Conservation (phyloP, 2,329 filamentous ascomycete species). For the Sodiomyces alkalinus region DNA sequence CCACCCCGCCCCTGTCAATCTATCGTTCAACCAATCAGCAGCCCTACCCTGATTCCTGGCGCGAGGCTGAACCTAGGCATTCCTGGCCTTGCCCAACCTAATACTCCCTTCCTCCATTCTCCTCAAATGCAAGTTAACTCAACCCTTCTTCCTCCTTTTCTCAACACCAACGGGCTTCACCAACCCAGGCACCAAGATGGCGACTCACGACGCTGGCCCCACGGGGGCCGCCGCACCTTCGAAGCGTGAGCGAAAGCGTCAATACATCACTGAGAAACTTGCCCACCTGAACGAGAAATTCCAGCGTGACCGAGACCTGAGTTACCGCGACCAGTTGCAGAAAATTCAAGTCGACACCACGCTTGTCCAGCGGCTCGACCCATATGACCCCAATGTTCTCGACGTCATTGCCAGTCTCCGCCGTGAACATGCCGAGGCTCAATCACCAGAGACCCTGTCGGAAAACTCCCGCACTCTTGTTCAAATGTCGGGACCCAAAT, state of each 20-base stretch:
- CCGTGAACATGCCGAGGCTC: conserved; percentile 34
- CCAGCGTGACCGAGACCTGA: conserved; percentile 62
- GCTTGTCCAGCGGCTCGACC: conserved; percentile 71
- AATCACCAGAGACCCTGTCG: conserved; percentile 20
- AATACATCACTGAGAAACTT: conserved; percentile 66
- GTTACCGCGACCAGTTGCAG: conserved; percentile 80
- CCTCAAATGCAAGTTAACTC: too few relatives aligned
- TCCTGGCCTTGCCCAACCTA: too few relatives aligned
- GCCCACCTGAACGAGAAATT: conserved; percentile 63
- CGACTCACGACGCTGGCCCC: conserved; percentile 21
- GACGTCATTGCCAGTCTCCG: conserved; percentile 54
- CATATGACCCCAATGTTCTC: conserved; percentile 58
- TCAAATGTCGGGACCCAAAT: conserved; percentile 68
- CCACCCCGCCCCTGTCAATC: too few relatives aligned
- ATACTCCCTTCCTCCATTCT: too few relatives aligned
- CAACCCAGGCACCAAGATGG: conserved; percentile 17
- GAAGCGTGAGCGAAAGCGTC: conserved; percentile 83
- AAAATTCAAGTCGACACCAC: conserved; percentile 86
- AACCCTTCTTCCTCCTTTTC: too few relatives aligned
- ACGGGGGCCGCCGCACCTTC: conserved; percentile 33
- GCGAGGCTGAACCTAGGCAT: too few relatives aligned
- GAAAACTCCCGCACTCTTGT: conserved; percentile 40
- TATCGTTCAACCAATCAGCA: too few relatives aligned
- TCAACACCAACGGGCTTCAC: too few relatives aligned
- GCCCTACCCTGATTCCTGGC: too few relatives aligned